Conservation (phyloP, 2,329 filamentous ascomycete species). For the Fusarium sp. region DNA sequence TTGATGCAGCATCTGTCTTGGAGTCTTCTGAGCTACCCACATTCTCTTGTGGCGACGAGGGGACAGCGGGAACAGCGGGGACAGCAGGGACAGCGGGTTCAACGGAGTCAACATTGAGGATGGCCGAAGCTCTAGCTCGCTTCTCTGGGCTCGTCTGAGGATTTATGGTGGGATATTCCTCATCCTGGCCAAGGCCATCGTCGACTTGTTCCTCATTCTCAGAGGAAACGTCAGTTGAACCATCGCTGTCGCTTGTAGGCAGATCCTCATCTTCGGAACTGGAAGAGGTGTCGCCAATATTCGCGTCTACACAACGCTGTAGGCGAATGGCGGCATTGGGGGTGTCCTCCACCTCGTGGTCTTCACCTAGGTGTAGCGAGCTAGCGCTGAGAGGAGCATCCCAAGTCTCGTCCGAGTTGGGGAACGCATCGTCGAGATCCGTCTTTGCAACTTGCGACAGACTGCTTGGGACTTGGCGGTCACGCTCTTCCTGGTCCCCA, state of each 20-base stretch:
- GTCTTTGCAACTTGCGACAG: not conserved
- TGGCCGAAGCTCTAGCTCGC: not conserved
- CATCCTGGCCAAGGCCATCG: not conserved
- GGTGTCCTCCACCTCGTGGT: not conserved
- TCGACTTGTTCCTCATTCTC: not conserved
- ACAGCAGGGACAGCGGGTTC: too few species aligned
- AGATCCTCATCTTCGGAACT: not conserved
- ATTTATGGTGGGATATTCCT: not conserved
- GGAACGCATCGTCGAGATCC: not conserved
- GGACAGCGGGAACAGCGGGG: not conserved
- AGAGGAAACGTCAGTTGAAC: not conserved
- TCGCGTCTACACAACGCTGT: not conserved
- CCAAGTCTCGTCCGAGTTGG: not conserved
- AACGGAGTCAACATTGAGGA: not conserved
- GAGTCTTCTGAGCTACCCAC: not conserved
- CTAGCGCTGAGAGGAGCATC: not conserved
- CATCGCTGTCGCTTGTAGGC: not conserved
- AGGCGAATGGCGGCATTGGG: not conserved
- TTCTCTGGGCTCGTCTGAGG: not conserved
- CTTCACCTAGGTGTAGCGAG: not conserved
- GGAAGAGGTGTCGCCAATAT: not conserved
- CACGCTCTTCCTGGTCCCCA: not conserved
- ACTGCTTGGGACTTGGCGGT: not conserved
- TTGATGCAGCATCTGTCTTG: not conserved
- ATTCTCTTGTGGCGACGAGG: not conserved